Base-by-base conservation (phyloP, 495 filamentous ascomycete genomes). In the Diplogelasinospora grovesii region DNA sequence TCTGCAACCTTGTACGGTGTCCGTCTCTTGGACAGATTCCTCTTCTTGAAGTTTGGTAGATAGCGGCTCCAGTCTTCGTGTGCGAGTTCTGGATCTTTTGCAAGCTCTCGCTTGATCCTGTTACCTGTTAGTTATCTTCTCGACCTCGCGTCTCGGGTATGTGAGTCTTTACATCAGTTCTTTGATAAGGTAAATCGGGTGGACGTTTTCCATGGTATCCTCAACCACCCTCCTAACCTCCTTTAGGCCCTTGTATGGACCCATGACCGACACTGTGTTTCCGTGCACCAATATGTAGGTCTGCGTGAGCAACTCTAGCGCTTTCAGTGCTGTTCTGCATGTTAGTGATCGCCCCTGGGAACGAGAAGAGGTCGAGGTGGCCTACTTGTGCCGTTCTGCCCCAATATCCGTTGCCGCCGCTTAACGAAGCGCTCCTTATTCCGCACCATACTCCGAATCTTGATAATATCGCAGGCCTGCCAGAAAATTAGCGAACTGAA, bases 391-490 rank as follows among this genome's bases (percentile, higher is more conserved):
- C 62, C 61, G 27, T 54, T 52, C 38, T 65, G 69, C 1, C 92
- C 90, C 30, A 97, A 67, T 36, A 96, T 90, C 36, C 92, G 73
- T 64, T 98, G 92, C 34, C 92, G 78, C 23, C 92, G 77, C 73
- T 99, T 99, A 36, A 95, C 84, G 57, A 99, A 99, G 27, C 89
- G 85, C 47, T 97, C 90, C 63, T 95, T 96, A 62, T 95, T 99
- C 45, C 82, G 72, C 20, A 97, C 86, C 40, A 94, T 74, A 53
- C 79, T 89, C 21, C 72, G 64, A 56, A 96, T 89, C 69, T 96
- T 96, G 70, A 97, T 89, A 38, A 97, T 83, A 67, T 97, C 92
- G n/a, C n/a, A n/a, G n/a, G n/a, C n/a, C n/a, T n/a, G n/a, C n/a
- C n/a, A n/a, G n/a, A n/a, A n/a, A n/a, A n/a, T n/a, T n/a, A n/a